Base-by-base conservation (phyloP, 352 stramenopile genomes). In the Bremia lactucae region DNA sequence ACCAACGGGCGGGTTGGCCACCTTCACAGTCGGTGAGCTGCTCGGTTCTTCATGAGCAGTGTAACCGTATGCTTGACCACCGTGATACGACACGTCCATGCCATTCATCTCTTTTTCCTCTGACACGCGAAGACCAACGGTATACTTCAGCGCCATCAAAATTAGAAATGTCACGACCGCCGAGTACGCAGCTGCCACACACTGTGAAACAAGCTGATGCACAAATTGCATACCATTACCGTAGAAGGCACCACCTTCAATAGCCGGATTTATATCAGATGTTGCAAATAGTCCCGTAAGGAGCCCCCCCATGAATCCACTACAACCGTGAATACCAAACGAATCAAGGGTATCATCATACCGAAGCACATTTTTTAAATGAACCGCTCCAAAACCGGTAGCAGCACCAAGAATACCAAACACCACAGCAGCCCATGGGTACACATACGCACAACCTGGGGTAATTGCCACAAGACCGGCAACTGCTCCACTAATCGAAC, bases 301-400 rank as follows among this genome's bases (percentile, higher is more conserved):
- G 7, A 91, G 42, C 6, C 68, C 70, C 11, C 78, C 78, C 9
- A 65, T 60, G 36, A 86, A 69, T 3, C 78, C 78, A 6, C 46
- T 68, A 19, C 69, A 67, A 38, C 72, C 73, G 55, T 91, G 75
- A 49, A 91, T 75, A 6, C 55, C 76, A 52, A 88, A 87, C 37
- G 64, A 65, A 54, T 91, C 78, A 14, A 91, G 54, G 14, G 72
- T 86, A 42, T 91, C 78, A 42, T 91, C 78, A 50, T 83, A 86
- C 16, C 72, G 68, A 24, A 83, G 40, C n/a, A 47, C 37, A 59
- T 86, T 77, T 57, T 87, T 86, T 23, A 86, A 36, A 37, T 62
- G 55, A 6, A 86, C 68, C 1, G 66, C 67, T 11, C 35, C 35
- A 36, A 84, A 87, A 29, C 59, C 70, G 3, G 68, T 61, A 15